These are phyloP conservation scores for Fusarium sp. DNA, from an alignment of 2,329 filamentous ascomycete species.

Conservation along the genomic window DNA sequence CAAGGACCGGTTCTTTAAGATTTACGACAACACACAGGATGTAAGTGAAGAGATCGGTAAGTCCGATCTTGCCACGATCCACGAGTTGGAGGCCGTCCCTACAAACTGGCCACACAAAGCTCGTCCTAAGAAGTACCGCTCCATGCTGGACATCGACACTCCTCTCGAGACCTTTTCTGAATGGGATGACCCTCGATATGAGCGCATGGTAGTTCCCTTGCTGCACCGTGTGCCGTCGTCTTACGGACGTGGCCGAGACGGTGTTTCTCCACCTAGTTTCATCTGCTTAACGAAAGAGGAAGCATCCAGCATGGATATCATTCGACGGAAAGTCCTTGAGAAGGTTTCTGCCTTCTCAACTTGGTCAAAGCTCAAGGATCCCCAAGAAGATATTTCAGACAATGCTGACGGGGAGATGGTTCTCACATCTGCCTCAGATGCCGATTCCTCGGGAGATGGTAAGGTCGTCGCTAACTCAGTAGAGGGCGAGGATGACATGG, in stretches of 20 bases:
- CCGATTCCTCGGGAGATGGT: slow-evolving; percentile 77
- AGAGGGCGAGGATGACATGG: slow-evolving; percentile 90
- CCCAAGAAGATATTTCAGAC: slow-evolving; percentile 65
- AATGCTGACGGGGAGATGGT: slow-evolving; percentile 78
- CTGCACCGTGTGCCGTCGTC: slow-evolving; percentile 69
- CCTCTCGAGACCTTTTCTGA: slow-evolving; percentile 60
- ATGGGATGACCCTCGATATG: slow-evolving; percentile 75
- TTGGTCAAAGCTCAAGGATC: slow-evolving; percentile 72
- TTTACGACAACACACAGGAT: slow-evolving; percentile 78
- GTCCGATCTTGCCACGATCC: slow-evolving; percentile 78
- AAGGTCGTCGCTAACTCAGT: slow-evolving; percentile 85
- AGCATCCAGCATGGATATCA: slow-evolving; percentile 75
- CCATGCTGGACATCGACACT: slow-evolving; percentile 66
- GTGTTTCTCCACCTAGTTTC: slow-evolving; percentile 72
- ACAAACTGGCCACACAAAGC: slow-evolving; percentile 80
- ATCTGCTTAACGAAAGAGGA: slow-evolving; percentile 84
- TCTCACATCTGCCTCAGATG: slow-evolving; percentile 74
- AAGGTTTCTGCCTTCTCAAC: slow-evolving; percentile 85
- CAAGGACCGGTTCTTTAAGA: slow-evolving; percentile 87
- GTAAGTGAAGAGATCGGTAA: slow-evolving; percentile 81
- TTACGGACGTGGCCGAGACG: slow-evolving; percentile 51
- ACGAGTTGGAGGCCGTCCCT: slow-evolving; percentile 84
- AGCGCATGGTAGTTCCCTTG: slow-evolving; percentile 79
- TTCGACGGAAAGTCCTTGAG: slow-evolving; percentile 85
- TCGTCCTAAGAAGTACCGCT: slow-evolving; percentile 63